Conservation (phyloP, 1,284 basidiomycete genomes). For the Hemileia vastatrix region DNA sequence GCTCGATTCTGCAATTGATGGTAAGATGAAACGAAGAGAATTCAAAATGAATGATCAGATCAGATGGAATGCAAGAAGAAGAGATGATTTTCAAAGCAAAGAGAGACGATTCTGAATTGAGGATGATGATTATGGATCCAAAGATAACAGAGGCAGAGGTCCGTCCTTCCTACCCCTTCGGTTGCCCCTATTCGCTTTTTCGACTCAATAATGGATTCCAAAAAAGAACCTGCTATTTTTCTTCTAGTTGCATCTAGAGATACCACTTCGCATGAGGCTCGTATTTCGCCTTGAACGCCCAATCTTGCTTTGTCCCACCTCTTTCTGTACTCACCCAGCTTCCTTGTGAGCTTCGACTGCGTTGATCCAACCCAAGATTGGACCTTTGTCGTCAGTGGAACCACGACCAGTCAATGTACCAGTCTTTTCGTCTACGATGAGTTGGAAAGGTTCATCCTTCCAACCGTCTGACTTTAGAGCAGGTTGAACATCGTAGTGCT, state of each 20-base stretch:
- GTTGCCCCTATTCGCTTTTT: too few species aligned
- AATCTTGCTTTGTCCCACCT: not conserved
- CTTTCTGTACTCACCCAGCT: conserved; percentile 47
- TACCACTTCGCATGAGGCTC: too few species aligned
- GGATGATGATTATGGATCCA: too few species aligned
- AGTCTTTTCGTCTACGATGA: conserved; percentile 59
- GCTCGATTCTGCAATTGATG: conserved; percentile 50
- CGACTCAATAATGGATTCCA: too few species aligned
- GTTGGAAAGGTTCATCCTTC: conserved; percentile 74
- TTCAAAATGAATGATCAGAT: not conserved
- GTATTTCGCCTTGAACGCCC: too few species aligned
- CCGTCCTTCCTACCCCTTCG: too few species aligned
- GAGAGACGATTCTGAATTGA: too few species aligned
- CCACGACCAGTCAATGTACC: conserved; percentile 78
- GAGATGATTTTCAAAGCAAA: too few species aligned
- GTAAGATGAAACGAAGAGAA: not conserved
- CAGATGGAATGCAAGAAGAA: too few species aligned
- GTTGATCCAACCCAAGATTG: conserved; percentile 80
- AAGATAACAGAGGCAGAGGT: too few species aligned
- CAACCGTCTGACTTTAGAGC: conserved; percentile 63
- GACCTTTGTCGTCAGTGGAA: conserved; percentile 86
- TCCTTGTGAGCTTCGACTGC: conserved; percentile 76
- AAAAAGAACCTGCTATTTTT: too few species aligned
- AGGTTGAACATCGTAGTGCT: conserved; percentile 48
- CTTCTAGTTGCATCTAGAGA: too few species aligned